These are phyloP conservation scores for Aeminium ludgeri DNA, from an alignment of 495 filamentous ascomycete genomes.

Conservation along the genomic window DNA sequence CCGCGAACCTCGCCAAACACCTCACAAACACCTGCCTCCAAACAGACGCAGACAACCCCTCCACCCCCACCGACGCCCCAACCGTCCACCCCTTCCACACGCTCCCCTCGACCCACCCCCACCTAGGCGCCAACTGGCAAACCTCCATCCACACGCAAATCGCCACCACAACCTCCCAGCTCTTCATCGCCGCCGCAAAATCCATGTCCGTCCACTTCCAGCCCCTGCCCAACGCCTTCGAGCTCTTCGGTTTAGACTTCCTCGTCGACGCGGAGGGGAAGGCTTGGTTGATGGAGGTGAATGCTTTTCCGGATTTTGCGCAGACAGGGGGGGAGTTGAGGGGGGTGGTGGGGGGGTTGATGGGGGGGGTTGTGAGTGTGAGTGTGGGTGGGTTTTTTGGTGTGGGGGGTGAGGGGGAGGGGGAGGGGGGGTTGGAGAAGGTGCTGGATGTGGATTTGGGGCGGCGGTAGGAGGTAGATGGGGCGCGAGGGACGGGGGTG, in stretches of 20 bases:
- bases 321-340: slow-evolving; percentile 68
- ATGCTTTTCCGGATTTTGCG: slow-evolving; percentile 86
- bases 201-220: slow-evolving; percentile 84
- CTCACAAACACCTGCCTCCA: slow-evolving; percentile 96
- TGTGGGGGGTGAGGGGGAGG: too few relatives aligned
- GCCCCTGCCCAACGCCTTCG: slow-evolving; percentile 66
- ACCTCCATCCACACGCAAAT: slow-evolving; percentile 56
- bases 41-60: slow-evolving; percentile 36
- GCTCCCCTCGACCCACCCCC: slow-evolving; percentile 30
- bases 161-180: slow-evolving; percentile 47
- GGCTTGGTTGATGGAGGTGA: slow-evolving; percentile 76
- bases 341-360: slow-evolving; percentile 55
- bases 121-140: slow-evolving; percentile 31
- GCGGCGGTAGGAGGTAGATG: too few relatives aligned
- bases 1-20: slow-evolving; percentile 44
- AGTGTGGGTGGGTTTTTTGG: slow-evolving; percentile 50
- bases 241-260: slow-evolving; percentile 86
- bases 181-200: slow-evolving; percentile 70
- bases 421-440: too few relatives aligned
- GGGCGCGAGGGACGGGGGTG: too few relatives aligned
- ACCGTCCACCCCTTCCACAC: slow-evolving; percentile 57
- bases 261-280: slow-evolving; percentile 48
- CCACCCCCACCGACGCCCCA: slow-evolving; percentile 33
- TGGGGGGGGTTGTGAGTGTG: slow-evolving; percentile 50
- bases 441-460: too few relatives aligned